Percentiles rank a stretch among this genome's conserved stretches.
phyloP scores from a whole-genome alignment of 495 filamentous ascomycete genomes.

The Bombardia bombarda region DNA sequence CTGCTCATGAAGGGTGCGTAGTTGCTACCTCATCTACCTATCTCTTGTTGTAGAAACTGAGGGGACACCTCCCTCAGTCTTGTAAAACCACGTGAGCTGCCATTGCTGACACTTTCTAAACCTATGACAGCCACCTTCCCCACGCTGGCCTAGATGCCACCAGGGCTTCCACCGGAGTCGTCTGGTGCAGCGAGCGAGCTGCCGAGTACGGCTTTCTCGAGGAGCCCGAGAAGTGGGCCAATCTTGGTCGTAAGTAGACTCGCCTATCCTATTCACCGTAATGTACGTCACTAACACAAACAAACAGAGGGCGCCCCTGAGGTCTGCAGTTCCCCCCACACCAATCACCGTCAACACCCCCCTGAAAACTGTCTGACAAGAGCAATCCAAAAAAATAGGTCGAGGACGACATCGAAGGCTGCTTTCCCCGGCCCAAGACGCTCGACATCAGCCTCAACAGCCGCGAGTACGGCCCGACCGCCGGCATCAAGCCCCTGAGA shows the following conservation, averaged over 20 bases:
- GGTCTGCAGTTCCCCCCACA: conserved; percentile 13
- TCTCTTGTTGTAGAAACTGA: neutral
- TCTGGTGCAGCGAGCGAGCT: conserved; percentile 81
- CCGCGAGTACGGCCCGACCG: conserved; percentile 88
- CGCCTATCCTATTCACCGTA: neutral
- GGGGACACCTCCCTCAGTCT: neutral
- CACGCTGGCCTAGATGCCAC: conserved; percentile 85
- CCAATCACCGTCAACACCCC: neutral
- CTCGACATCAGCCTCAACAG: conserved; percentile 70
- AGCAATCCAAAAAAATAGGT: conserved; percentile 30
- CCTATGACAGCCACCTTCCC: conserved; percentile 54
- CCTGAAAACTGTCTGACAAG: too few species aligned
- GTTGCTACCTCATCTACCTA: neutral
- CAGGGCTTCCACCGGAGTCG: conserved; percentile 73
- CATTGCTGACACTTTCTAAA: neutral
- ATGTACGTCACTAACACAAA: neutral
- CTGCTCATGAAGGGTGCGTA: conserved; percentile 63
- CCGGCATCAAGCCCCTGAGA: conserved; percentile 84
- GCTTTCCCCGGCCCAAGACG: conserved; percentile 75
- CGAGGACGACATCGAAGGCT: conserved; percentile 85
- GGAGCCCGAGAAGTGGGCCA: conserved; percentile 77
- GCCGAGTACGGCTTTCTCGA: conserved; percentile 75
- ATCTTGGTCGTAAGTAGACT: conserved; percentile 58
- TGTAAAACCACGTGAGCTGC: neutral
- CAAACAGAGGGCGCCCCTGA: conserved; percentile 72